Conservation (phyloP, 1,284 basidiomycete species). For the Salmacisia buchloeana region DNA sequence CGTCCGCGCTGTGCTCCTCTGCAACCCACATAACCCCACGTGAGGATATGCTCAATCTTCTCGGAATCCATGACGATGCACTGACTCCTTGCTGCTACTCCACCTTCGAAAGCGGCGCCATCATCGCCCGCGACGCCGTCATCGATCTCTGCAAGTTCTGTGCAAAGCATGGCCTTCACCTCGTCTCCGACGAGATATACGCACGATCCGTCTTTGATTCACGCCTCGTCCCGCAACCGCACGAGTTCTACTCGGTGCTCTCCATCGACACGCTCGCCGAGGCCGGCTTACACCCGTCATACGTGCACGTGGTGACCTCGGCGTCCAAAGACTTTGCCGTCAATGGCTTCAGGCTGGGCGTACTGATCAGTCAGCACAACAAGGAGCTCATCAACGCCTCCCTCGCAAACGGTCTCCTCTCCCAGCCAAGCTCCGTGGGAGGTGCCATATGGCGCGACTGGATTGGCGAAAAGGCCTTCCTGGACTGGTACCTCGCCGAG, state of each 20-base stretch:
- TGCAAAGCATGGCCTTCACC: constrained; percentile 29
- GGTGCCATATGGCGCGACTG: constrained; percentile 22
- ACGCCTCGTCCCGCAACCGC: constrained; percentile 11
- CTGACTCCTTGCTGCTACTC: neutral
- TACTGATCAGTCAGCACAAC: constrained; percentile 33
- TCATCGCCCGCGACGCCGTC: constrained; percentile 29
- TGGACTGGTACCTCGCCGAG: constrained; percentile 30
- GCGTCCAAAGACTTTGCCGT: constrained; percentile 37
- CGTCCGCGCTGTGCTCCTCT: constrained; percentile 24
- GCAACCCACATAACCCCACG: constrained; percentile 43
- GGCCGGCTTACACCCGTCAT: constrained; percentile 20
- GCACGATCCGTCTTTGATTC: constrained; percentile 28
- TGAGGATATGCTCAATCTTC: neutral
- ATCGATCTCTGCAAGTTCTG: constrained; percentile 28
- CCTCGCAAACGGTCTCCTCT: constrained; percentile 16
- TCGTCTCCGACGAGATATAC: constrained; percentile 43
- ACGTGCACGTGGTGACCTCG: constrained; percentile 33
- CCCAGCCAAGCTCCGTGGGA: constrained; percentile 23
- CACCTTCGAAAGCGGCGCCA: constrained; percentile 28
- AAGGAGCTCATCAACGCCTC: constrained; percentile 22
- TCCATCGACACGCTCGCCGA: constrained; percentile 24
- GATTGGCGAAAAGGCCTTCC: constrained; percentile 22
- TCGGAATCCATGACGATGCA: neutral
- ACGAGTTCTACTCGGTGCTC: constrained; percentile 28
- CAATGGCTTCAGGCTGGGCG: constrained; percentile 39